Evolutionary conservation across 1,284 basidiomycete genomes (phyloP).

Genomic region (Mycena sp.): DNA sequence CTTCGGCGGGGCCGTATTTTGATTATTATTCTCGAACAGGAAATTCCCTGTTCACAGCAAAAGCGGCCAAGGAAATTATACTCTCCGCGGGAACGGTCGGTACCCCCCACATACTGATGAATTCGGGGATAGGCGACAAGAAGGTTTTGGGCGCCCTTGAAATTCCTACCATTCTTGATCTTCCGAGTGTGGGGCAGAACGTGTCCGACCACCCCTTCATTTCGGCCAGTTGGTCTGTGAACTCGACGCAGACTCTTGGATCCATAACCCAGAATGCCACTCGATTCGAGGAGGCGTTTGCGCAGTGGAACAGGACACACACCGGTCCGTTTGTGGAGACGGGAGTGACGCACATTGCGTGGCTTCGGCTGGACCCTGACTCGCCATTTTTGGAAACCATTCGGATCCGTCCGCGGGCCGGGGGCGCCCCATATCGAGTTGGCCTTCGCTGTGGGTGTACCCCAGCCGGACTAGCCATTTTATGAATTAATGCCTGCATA

Average conservation of each 20-base stretch:
- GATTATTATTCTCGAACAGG: background rate
- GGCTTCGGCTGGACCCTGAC: background rate
- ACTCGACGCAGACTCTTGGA: constrained; percentile 34
- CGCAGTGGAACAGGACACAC: constrained; percentile 11
- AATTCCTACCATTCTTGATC: constrained; percentile 39
- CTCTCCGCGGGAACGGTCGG: constrained; percentile 42
- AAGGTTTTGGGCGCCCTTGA: constrained; percentile 37
- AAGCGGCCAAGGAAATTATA: constrained; percentile 40
- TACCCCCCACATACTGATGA: constrained; percentile 49
- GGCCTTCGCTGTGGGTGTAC: background rate
- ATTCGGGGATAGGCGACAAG: constrained; percentile 49
- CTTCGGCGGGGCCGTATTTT: no score
- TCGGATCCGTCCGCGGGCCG: background rate
- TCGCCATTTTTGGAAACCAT: background rate
- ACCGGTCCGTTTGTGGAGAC: constrained; percentile 1
- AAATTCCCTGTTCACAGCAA: background rate
- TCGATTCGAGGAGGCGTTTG: constrained; percentile 18
- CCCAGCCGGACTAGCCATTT: background rate
- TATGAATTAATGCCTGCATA: background rate
- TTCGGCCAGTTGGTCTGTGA: constrained; percentile 27
- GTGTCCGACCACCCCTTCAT: constrained; percentile 48
- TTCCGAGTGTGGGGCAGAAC: constrained; percentile 49
- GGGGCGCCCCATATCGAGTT: constrained; percentile 1
- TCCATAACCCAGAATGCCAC: constrained; percentile 33
- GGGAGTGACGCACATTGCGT: background rate